These are phyloP conservation scores for Silene latifolia DNA, from an alignment of 148 eudicot genomes.

Conservation along the genomic window DNA sequence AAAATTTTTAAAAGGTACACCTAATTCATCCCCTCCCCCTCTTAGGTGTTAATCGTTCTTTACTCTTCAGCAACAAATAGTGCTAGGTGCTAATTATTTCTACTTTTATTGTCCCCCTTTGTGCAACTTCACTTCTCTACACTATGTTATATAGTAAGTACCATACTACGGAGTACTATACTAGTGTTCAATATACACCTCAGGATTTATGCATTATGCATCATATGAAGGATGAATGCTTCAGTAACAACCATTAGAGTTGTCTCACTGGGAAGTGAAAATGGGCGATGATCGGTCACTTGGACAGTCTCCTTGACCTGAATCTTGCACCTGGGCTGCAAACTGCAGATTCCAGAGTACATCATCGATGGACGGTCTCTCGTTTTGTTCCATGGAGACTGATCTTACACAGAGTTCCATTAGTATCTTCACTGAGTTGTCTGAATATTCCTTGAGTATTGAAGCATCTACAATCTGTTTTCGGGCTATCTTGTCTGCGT, in stretches of 20 bases:
- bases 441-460: conserved; percentile 54
- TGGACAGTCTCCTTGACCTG: conserved; percentile 33
- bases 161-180: neutral
- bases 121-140: neutral
- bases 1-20: no score
- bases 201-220: conserved; percentile 5
- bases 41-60: no score
- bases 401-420: conserved; percentile 62
- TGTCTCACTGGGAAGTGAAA: conserved; percentile 29
- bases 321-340: conserved; percentile 67
- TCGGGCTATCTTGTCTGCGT: conserved; percentile 51
- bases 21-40: no score
- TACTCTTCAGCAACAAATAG: neutral
- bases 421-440: conserved; percentile 55
- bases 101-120: neutral
- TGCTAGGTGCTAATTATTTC: neutral
- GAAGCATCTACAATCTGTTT: conserved; percentile 64
- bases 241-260: no score
- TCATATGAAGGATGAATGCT: neutral
- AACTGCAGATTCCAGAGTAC: conserved; percentile 80
- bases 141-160: neutral
- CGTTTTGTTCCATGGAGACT: conserved; percentile 38
- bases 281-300: conserved; percentile 44
- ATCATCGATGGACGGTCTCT: conserved; percentile 74
- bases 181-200: neutral